A percentile compares a stretch with the other conserved stretches of the same genome.
Evolutionary conservation across 345 rosid genomes (phyloP).

Genomic region (Pelargonium nanum): DNA sequence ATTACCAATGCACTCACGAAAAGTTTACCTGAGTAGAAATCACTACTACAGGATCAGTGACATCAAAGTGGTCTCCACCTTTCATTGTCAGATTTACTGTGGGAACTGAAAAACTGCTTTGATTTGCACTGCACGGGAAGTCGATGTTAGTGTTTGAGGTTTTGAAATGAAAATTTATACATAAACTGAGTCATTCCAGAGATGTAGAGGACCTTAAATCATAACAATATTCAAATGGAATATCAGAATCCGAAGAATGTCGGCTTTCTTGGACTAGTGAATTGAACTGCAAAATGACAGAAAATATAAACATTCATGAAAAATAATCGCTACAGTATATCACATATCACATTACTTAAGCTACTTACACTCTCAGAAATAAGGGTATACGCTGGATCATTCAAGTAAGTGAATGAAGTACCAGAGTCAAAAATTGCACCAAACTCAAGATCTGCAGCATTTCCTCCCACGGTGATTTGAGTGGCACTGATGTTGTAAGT

Average conservation of each 20-base stretch:
- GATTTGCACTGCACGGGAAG: constrained; percentile 29
- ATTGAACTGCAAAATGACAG: constrained; percentile 52
- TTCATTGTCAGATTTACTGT: constrained; percentile 62
- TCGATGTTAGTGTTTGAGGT: not conserved
- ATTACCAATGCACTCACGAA: too few species aligned
- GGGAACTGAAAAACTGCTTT: constrained; percentile 35
- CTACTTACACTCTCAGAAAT: constrained; percentile 42
- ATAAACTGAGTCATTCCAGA: not conserved
- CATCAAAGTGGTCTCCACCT: constrained; percentile 53
- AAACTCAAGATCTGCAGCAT: constrained; percentile 39
- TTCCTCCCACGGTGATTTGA: constrained; percentile 50
- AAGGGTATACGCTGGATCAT: constrained; percentile 56
- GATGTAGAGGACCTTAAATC: constrained; percentile 37
- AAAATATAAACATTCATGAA: not conserved
- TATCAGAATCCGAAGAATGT: constrained; percentile 12
- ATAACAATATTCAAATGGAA: constrained; percentile 87
- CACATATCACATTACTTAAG: not conserved
- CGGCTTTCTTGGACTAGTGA: constrained; percentile 40
- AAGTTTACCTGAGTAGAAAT: constrained; percentile 28
- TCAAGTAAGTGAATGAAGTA: constrained; percentile 88
- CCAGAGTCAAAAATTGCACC: constrained; percentile 85
- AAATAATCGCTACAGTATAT: not conserved
- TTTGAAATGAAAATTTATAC: not conserved
- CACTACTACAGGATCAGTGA: constrained; percentile 40
- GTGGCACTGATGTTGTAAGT: constrained; percentile 70